Conservation (phyloP, 106 monocot genomes). For the Phalaenopsis equestris region DNA sequence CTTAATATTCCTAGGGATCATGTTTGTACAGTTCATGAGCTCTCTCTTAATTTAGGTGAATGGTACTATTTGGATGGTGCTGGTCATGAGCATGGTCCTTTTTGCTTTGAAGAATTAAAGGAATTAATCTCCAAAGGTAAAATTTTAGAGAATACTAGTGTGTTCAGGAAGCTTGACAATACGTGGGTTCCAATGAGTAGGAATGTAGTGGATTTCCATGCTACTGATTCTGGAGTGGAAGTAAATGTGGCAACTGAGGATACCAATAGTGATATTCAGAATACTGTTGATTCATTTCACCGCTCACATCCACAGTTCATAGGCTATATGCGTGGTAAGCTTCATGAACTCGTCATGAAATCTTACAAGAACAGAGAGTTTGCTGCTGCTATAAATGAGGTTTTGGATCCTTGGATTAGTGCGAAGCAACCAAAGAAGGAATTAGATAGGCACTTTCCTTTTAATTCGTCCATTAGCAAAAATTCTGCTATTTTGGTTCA, state of each 20-base stretch:
- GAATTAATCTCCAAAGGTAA: constrained; percentile 45
- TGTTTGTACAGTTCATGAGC: constrained; percentile 66
- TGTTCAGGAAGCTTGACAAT: constrained; percentile 86
- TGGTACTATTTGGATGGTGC: constrained; percentile 96
- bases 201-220: constrained; percentile 8
- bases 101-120: constrained; percentile 64
- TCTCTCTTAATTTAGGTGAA: constrained; percentile 57
- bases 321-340: constrained; percentile 80
- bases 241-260: background rate
- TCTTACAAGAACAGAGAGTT: constrained; percentile 94
- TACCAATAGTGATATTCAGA: constrained; percentile 14
- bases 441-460: constrained; percentile 57
- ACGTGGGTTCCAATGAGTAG: constrained; percentile 71
- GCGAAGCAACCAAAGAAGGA: constrained; percentile 85
- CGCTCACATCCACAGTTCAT: constrained; percentile 69
- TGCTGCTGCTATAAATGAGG: constrained; percentile 86
- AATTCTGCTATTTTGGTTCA: constrained; percentile 43
- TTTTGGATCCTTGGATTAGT: constrained; percentile 93
- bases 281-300: constrained; percentile 43
- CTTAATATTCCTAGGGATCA: constrained; percentile 56
- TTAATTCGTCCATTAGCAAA: constrained; percentile 59
- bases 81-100: constrained; percentile 90
- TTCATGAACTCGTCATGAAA: constrained; percentile 98
- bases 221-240: constrained; percentile 18
- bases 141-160: constrained; percentile 63